Evolutionary conservation across 208 protist species (phyloP), one percentile per base, ranked within the genome.

Genomic region (Trypanosoma conorhini): DNA sequence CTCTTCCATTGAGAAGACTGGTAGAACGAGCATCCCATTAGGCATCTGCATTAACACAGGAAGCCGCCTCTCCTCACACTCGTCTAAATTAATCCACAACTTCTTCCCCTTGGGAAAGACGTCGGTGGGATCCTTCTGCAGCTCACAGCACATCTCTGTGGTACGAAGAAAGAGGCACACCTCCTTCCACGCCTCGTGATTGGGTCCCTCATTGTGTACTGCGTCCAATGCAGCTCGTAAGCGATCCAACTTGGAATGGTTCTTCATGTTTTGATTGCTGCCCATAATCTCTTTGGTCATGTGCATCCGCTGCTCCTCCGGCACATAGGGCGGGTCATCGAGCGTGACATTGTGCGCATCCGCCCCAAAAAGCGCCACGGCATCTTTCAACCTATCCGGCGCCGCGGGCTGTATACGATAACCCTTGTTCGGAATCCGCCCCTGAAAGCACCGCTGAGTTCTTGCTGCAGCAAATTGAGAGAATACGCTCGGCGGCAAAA

Each of bases 161-260:
- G 89, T 96, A 65, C 92, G 92, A 62, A 95, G 74, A 73, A 95
- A 95, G 38, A 94, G 72, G 67, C 95, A 95, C 33, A 93, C 86
- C 63, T 94, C 89, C 46, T 82, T 77, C 92, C 92, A 96, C 50
- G 66, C 79, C 31, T 81, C 81, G 66, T 86, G 51, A 26, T 69
- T 79, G 21, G 80, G 63, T 5, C 70, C 70, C 30, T 81, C 77
- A 63, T 91, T 86, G 62, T 85, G 82, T 51, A 91, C 86, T 48
- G 70, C 57, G 61, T 94, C 87, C 5, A 96, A 80, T 26, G 86
- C 74, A 13, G 67, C 75, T 31, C 89, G 83, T 30, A 96, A 69
- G 30, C 92, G 81, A 72, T 96, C 92, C 77, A 93, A 22, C 70
- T 92, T 96, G 17, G 72, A 55, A 62, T 88, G 68, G 65, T 81